Percentiles rank a stretch among this genome's conserved stretches.
Conservation (phyloP, 1,284 basidiomycete species). For the Chalciporus sp. region DNA sequence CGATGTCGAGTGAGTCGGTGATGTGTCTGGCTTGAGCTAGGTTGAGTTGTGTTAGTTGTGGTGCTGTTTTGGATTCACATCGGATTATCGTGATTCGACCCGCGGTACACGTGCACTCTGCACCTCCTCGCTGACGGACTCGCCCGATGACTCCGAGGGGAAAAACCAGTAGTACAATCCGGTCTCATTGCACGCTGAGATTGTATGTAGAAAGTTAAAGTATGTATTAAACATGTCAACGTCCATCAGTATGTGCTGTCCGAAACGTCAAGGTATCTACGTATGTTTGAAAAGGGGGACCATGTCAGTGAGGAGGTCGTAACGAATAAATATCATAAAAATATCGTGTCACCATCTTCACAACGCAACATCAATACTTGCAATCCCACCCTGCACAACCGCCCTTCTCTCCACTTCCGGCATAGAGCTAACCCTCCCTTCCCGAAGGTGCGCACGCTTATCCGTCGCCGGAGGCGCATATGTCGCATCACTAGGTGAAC, state of each 20-base stretch:
- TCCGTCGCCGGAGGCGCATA: neutral
- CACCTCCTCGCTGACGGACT: neutral
- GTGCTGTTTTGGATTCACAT: slow-evolving; percentile 23
- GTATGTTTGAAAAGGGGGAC: too few relatives aligned
- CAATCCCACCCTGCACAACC: slow-evolving; percentile 27
- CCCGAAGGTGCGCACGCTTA: slow-evolving; percentile 26
- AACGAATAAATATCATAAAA: slow-evolving; percentile 2
- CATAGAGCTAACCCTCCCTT: slow-evolving; percentile 15
- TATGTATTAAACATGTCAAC: too few relatives aligned
- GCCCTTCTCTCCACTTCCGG: slow-evolving; percentile 28
- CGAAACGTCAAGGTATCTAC: too few relatives aligned
- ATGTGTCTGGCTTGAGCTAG: neutral
- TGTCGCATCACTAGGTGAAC: neutral
- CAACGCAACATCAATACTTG: slow-evolving; percentile 29
- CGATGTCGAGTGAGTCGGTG: neutral
- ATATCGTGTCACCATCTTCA: slow-evolving; percentile 7
- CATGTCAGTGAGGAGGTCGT: neutral
- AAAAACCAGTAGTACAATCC: neutral
- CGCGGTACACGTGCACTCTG: slow-evolving; percentile 20
- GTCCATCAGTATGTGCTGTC: too few relatives aligned
- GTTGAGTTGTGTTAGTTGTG: neutral
- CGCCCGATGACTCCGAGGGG: neutral
- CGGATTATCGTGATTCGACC: slow-evolving; percentile 30
- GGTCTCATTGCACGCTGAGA: too few relatives aligned
- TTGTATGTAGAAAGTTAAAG: too few relatives aligned